Base-by-base conservation (phyloP, 768 basidiomycete species). In the Boletus reticulatus region DNA sequence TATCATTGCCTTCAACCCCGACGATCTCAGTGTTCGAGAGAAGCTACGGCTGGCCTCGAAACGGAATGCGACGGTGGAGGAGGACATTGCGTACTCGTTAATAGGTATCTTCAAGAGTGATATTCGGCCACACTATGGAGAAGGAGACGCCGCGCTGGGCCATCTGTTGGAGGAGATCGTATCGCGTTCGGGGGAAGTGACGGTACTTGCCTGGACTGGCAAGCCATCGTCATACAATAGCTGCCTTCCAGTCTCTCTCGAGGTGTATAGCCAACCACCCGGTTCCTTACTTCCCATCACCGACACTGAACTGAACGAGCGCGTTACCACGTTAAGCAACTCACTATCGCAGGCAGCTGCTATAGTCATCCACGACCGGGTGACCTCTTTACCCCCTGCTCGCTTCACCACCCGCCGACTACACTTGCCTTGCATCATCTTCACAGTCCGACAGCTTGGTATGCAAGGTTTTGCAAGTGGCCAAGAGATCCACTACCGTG, bases 31-130 rank as follows among this genome's bases (percentile, higher is more conserved):
- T 1, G 16, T 50, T 11, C 47, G 58, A 8, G 43, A 52, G 20
- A 61, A 60, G 9, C 58, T 61, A 16, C 60, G 53, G 8, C 11
- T 61, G 0, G 45, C 54, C 17, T 56, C 57, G 41, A 47, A 10
- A 5, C 57, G 49, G 17, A 36, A 20, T 0, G 54, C 57, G 20
- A 56, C 36, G 9, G 5, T 27, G 4, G 55, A 56, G 13, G 57
- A 39, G 47, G 57, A 58, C 8, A 6, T 56, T 6, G 54, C 57
- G 3, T 58, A 51, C 11, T 56, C 49, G 4, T 19, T 39, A n/a
- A 39, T 39, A 19, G 38, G 38, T 39, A 39, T 39, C 9, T 39
- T 39, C n/a, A 48, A 44, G 6, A 56, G 58, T 17, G 58, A 59
- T 22, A 32, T 57, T 20, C 27, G 11, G 6, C 57, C 57, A 17